A percentile compares a stretch with the other conserved stretches of the same genome.
phyloP scores from a whole-genome alignment of 768 basidiomycete species.

The Mycena polygramma region DNA sequence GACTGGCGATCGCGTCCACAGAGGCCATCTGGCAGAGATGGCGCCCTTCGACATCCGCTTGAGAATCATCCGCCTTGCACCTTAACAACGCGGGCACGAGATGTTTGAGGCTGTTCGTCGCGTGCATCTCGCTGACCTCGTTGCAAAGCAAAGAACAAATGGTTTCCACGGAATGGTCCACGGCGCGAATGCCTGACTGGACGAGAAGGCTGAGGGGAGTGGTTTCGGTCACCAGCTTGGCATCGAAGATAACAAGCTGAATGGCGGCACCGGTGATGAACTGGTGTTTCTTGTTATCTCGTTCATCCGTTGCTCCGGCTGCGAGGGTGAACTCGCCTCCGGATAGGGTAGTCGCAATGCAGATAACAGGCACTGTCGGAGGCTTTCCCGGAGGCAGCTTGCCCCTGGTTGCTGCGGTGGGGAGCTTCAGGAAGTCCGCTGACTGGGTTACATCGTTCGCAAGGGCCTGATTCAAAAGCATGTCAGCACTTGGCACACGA shows the following conservation, averaged over 20 bases:
- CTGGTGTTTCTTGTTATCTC: conserved; percentile 18
- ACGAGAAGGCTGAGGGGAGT: background rate
- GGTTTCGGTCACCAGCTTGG: background rate
- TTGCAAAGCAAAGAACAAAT: conserved; percentile 1
- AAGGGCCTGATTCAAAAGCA: background rate
- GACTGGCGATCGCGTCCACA: conserved; percentile 6
- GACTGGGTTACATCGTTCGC: conserved; percentile 9
- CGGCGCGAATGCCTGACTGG: background rate
- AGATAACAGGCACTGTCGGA: conserved; percentile 13
- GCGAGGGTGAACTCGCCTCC: conserved; percentile 11
- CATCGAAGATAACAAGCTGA: background rate
- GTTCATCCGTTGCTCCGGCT: conserved; percentile 11
- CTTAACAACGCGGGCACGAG: conserved; percentile 12
- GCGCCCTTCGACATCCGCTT: conserved; percentile 9
- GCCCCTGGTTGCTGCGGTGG: background rate
- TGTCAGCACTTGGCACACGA: background rate
- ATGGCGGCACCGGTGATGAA: background rate
- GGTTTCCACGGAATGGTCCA: conserved; percentile 5
- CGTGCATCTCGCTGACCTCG: conserved; percentile 18
- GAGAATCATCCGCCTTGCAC: background rate
- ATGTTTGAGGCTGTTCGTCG: background rate
- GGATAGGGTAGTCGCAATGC: conserved; percentile 11
- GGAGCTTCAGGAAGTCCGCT: background rate
- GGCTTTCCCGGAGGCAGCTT: background rate
- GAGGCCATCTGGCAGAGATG: conserved; percentile 1